Base-by-base conservation (phyloP, 441 rosid species). In the Populus hybrid region DNA sequence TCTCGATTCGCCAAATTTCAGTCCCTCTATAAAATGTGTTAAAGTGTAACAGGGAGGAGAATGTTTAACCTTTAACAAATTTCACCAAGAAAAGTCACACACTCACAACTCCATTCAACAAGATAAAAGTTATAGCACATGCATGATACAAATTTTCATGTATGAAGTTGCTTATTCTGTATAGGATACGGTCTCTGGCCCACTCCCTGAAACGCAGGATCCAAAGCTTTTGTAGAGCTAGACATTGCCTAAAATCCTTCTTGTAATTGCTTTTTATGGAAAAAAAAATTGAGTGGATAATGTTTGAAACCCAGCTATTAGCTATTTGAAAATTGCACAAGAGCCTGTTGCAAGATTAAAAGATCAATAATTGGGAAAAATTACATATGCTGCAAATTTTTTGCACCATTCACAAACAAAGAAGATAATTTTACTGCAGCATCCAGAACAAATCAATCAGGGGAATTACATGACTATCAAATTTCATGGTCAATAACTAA, bases 1-100 rank as follows among this genome's bases (percentile, higher is more conserved):
- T 89, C 92, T 97, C 99, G 45, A 94, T 92, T 80, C 97, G 91
- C 99, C 99, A 97, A 76, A 93, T 97, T 75, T 97, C 99, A 85
- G 90, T 89, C 73, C 99, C 99, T 74, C 99, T 97, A 79, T n/a
- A 69, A 66, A 82, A 24, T 12, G 93, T 91, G 92, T 93, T 83
- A 88, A 88, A 88, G 97, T 76, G 81, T 20, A 82, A 88, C 89
- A 85, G 59, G 45, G 74, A 68, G 76, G 74, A 80, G 42, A 72
- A 74, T 75, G 56, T 36, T 64, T 21, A 56, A 76, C 9, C 23
- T 64, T 76, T 69, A 77, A 67, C 31, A 70, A 66, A 42, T 38
- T 36, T 73, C 42, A 63, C 28, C 11, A 21, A 74, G 23, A 28
- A 40, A 56, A 28, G 69, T 35, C 20, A 6, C 3, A 18, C 4